A percentile compares a stretch with the other conserved stretches of the same genome.
Evolutionary conservation across 257 asterid genomes (phyloP).

Genomic region (Solanum tacnaense): DNA sequence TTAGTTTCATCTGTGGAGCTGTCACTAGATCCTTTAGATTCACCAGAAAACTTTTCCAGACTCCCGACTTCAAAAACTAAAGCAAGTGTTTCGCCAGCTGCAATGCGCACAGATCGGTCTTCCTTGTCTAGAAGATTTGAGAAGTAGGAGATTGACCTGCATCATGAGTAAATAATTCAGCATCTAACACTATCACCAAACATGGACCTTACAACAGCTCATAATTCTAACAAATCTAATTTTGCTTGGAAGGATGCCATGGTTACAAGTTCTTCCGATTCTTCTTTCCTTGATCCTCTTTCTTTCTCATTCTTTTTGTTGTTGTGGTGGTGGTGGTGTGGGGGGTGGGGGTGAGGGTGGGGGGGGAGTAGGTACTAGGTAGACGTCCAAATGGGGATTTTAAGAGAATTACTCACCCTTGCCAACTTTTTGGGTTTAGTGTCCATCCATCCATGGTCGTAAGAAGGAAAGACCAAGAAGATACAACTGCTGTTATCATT

Average conservation of each 20-base stretch:
- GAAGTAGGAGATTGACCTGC: slow-evolving; percentile 66
- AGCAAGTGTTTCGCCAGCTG: slow-evolving; percentile 95
- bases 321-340: too few relatives aligned
- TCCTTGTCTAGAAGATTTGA: slow-evolving; percentile 80
- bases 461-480: slow-evolving; percentile 90
- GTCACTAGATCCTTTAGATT: slow-evolving; percentile 40
- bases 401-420: slow-evolving; percentile 39
- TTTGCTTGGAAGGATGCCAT: not conserved
- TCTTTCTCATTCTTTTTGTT: not conserved
- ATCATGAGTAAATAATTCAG: not conserved
- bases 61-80: slow-evolving; percentile 69
- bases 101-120: slow-evolving; percentile 73
- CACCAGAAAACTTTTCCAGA: slow-evolving; percentile 70
- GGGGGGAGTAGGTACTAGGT: not conserved
- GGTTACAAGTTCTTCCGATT: not conserved
- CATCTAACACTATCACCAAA: not conserved
- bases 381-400: not conserved
- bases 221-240: not conserved
- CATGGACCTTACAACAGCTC: not conserved
- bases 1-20: slow-evolving; percentile 34
- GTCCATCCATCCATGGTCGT: slow-evolving; percentile 56
- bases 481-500: slow-evolving; percentile 51
- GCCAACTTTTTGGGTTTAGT: slow-evolving; percentile 69
- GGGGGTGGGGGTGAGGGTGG: too few relatives aligned
- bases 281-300: not conserved